Evolutionary conservation across 176 grass and related monocot genomes (phyloP), one percentile per base, ranked within the genome.

Genomic region (Avena atlantica): DNA sequence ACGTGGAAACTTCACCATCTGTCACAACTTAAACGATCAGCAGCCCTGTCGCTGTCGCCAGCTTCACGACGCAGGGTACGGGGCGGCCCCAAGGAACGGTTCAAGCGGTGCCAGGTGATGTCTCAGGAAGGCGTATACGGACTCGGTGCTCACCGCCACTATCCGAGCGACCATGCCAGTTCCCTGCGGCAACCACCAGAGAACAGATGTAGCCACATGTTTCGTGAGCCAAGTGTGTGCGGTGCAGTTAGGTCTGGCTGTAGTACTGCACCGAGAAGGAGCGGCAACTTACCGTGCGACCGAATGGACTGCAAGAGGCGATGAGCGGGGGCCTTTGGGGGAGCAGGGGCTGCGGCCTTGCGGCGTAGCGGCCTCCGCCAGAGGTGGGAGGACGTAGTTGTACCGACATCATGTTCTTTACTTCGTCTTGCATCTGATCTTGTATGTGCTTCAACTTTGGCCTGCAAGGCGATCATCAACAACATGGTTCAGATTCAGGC

Each of bases 221-320:
- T 74, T 0, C 1, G 11, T 71, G 29, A 83, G 37, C 9, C 14
- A 70, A 50, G 78, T 20, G 16, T 4, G 13, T 55, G 31, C 34
- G 37, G 55, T 55, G 31, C 34, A 29, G 55, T 16, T 10, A 50
- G n/a, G 6, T 12, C 70, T 21, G 36, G n/a, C 50, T 57, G 2
- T n/a, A 34, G 40, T 5, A 31, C 40, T 57, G 14, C 1, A 14
- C 17, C 19, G 44, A 51, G 63, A 10, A 31, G 67, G 42, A 71
- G 19, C 20, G 27, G 65, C 11, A 31, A 12, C 66, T 82, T 72
- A 98, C 97, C 90, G 76, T 82, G 81, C 79, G 89, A 37, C 97
- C 85, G 40, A 98, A 96, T 25, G 88, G 57, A 69, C 92, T 98
- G 89, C 94, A 94, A 70, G 97, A 98, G 78, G 94, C 92, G 2